phyloP scores from a whole-genome alignment of 805 yeast species.

The Spathaspora boniae region DNA sequence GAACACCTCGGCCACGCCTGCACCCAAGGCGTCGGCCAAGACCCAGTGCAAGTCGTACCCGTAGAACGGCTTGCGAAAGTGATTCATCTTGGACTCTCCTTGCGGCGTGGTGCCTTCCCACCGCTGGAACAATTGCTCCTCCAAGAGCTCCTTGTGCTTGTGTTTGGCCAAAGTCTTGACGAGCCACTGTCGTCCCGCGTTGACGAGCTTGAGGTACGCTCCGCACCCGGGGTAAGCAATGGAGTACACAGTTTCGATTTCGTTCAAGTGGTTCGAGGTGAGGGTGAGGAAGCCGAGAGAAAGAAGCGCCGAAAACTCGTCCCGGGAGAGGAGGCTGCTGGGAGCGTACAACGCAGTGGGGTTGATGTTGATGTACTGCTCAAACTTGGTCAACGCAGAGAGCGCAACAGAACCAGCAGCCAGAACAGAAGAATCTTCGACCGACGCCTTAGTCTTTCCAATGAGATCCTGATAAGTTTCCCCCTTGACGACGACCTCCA shows the following conservation, averaged over 20 bases:
- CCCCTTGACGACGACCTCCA: constrained; percentile 32
- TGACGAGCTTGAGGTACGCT: constrained; percentile 41
- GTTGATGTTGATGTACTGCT: constrained; percentile 15
- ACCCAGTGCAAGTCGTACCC: constrained; percentile 51
- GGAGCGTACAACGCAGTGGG: constrained; percentile 28
- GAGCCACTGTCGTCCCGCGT: constrained; percentile 43
- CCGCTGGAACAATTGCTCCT: constrained; percentile 37
- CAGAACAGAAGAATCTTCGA: too few relatives aligned
- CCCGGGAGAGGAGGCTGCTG: constrained; percentile 19
- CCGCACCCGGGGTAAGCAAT: constrained; percentile 52
- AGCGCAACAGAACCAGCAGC: too few relatives aligned
- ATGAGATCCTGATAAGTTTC: constrained; percentile 21
- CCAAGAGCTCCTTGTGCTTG: constrained; percentile 42
- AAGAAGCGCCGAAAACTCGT: constrained; percentile 31
- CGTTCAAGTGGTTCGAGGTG: constrained; percentile 42
- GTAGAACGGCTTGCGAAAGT: constrained; percentile 45
- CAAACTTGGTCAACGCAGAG: too few relatives aligned
- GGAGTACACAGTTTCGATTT: constrained; percentile 39
- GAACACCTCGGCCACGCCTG: constrained; percentile 50
- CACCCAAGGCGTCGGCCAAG: constrained; percentile 49
- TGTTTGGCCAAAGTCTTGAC: constrained; percentile 32
- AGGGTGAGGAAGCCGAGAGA: constrained; percentile 42
- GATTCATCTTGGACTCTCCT: constrained; percentile 30
- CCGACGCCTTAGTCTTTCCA: constrained; percentile 9
- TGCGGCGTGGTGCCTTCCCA: constrained; percentile 39